Evolutionary conservation across 768 basidiomycete species (phyloP).

Genomic region (Kwoniella pini): DNA sequence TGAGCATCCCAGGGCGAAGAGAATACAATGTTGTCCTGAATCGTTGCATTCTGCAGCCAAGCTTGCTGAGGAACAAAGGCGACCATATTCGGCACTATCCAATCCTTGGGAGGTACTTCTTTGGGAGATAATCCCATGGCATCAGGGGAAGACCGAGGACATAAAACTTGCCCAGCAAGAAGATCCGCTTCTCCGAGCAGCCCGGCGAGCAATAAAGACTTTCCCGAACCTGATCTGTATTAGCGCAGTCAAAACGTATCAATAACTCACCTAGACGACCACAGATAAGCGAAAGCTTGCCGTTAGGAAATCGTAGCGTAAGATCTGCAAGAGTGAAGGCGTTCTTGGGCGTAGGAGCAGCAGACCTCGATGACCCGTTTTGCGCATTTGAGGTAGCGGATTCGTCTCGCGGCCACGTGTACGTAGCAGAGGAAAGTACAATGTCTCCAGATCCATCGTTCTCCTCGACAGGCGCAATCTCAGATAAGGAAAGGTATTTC

Average conservation of each 20-base stretch:
- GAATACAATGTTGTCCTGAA: constrained; percentile 84
- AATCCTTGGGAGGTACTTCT: constrained; percentile 61
- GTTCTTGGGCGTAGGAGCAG: constrained; percentile 69
- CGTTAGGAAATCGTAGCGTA: constrained; percentile 72
- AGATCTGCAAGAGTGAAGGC: constrained; percentile 82
- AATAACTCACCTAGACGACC: constrained; percentile 67
- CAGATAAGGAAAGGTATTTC: constrained; percentile 75
- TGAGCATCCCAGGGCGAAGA: constrained; percentile 71
- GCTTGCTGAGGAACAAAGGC: constrained; percentile 72
- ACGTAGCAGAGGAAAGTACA: constrained; percentile 77
- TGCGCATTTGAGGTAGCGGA: constrained; percentile 52
- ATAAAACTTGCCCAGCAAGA: constrained; percentile 74
- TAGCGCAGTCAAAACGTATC: not conserved
- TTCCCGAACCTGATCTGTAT: constrained; percentile 66
- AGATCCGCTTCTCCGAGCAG: constrained; percentile 87
- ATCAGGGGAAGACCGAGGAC: constrained; percentile 82
- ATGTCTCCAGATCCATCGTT: constrained; percentile 60
- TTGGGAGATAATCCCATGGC: constrained; percentile 62
- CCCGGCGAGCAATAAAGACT: constrained; percentile 78
- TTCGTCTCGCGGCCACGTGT: constrained; percentile 87
- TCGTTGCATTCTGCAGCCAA: constrained; percentile 79
- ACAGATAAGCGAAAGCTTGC: constrained; percentile 78
- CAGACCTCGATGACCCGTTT: constrained; percentile 58
- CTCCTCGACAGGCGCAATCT: constrained; percentile 67
- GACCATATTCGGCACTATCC: constrained; percentile 75